Conservation (phyloP, 768 basidiomycete species). For the Hemileccinum rubropunctum region DNA sequence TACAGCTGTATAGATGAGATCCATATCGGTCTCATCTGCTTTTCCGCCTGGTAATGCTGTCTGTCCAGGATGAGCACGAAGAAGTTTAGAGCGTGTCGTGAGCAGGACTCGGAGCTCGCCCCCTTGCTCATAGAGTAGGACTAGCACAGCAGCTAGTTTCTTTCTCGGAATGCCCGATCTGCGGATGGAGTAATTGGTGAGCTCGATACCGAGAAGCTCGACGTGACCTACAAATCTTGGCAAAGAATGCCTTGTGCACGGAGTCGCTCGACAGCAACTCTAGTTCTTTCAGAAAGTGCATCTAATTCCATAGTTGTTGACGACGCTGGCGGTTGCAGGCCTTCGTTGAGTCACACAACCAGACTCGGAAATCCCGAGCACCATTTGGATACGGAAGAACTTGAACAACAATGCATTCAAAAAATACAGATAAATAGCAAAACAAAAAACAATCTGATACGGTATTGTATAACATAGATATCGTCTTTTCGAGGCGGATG, state of each 20-base stretch:
- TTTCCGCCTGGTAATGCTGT: conserved; percentile 85
- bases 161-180: conserved; percentile 35
- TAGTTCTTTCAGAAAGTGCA: conserved; percentile 16
- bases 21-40: conserved; percentile 61
- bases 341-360: too few relatives aligned
- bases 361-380: too few relatives aligned
- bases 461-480: conserved; percentile 4
- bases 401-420: conserved; percentile 11
- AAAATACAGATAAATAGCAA: conserved; percentile 28
- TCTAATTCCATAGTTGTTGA: conserved; percentile 9
- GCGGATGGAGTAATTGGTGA: background rate
- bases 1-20: conserved; percentile 73
- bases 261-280: conserved; percentile 41
- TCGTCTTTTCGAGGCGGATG: conserved; percentile 5
- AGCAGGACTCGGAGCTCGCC: conserved; percentile 71
- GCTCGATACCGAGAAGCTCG: too few relatives aligned
- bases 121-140: conserved; percentile 72
- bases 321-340: background rate
- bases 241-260: conserved; percentile 17
- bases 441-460: background rate
- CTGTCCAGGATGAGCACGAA: conserved; percentile 76
- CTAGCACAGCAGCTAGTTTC: conserved; percentile 73
- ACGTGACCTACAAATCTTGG: conserved; percentile 52
- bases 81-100: conserved; percentile 78
- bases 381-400: too few relatives aligned